Conservation (phyloP, 192 early-diverging fungal genomes). For the Polychytrium aggregatum region DNA sequence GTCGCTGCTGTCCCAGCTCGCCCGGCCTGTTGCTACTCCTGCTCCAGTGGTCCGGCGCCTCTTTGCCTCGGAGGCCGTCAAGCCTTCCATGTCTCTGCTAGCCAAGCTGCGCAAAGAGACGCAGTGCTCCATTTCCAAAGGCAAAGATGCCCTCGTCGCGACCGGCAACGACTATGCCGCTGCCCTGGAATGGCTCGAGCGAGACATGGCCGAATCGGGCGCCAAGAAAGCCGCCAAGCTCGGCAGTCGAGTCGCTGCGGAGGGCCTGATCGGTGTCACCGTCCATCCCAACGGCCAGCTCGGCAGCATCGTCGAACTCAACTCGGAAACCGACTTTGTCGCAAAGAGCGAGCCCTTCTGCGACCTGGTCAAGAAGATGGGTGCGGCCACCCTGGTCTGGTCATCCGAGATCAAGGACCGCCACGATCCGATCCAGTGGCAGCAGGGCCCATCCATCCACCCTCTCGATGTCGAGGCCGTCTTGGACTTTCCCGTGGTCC, state of each 20-base stretch:
- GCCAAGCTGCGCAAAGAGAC: slow-evolving; percentile 69
- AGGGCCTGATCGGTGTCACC: slow-evolving; percentile 61
- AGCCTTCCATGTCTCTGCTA: slow-evolving; percentile 20
- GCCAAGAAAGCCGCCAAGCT: slow-evolving; percentile 76
- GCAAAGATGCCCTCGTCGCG: slow-evolving; percentile 70
- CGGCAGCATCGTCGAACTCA: slow-evolving; percentile 44
- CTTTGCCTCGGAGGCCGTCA: no score
- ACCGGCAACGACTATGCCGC: slow-evolving; percentile 40
- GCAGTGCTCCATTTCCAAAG: slow-evolving; percentile 67
- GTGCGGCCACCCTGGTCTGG: not conserved
- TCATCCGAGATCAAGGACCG: no score
- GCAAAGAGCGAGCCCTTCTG: slow-evolving; percentile 71
- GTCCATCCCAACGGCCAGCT: slow-evolving; percentile 7
- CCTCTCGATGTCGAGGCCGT: not conserved
- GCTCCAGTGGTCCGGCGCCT: no score
- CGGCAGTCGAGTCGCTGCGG: slow-evolving; percentile 57
- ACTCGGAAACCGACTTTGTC: slow-evolving; percentile 96
- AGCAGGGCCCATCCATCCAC: no score
- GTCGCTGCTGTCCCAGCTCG: no score
- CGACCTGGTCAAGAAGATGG: slow-evolving; percentile 38
- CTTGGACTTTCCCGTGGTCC: not conserved
- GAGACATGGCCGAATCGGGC: slow-evolving; percentile 58
- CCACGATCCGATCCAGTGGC: no score
- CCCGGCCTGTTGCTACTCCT: no score
- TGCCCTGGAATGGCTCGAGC: slow-evolving; percentile 72